These are phyloP conservation scores for Ogataea chonburiensis DNA, from an alignment of 805 yeast species.

Conservation along the genomic window DNA sequence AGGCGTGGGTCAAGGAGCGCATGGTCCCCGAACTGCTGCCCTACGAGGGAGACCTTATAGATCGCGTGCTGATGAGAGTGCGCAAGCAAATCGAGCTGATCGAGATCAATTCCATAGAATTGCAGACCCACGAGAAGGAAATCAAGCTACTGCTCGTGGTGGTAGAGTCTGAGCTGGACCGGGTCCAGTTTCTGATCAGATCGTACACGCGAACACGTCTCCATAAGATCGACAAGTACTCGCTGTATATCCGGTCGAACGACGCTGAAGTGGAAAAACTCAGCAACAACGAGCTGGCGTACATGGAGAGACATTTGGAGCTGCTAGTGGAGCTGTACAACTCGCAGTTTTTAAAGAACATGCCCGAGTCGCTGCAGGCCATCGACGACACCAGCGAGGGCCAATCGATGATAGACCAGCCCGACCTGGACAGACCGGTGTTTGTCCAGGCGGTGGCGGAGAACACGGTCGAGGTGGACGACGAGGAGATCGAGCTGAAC, in stretches of 20 bases:
- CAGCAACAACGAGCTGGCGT: constrained; percentile 59
- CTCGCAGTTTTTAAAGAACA: constrained; percentile 57
- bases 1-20: constrained; percentile 81
- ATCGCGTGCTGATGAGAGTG: constrained; percentile 55
- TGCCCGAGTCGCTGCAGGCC: constrained; percentile 69
- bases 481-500: constrained; percentile 55
- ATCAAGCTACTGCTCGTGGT: constrained; percentile 78
- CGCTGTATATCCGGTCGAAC: constrained; percentile 54
- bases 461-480: constrained; percentile 42
- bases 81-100: constrained; percentile 72
- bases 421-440: constrained; percentile 75
- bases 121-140: constrained; percentile 61
- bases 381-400: constrained; percentile 74
- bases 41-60: constrained; percentile 61
- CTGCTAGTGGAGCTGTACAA: constrained; percentile 65
- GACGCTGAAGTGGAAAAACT: constrained; percentile 41
- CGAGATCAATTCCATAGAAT: constrained; percentile 74
- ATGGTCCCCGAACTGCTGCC: constrained; percentile 84
- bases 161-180: constrained; percentile 87
- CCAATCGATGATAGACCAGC: constrained; percentile 73
- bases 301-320: constrained; percentile 67
- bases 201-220: constrained; percentile 78
- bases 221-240: constrained; percentile 67
- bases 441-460: constrained; percentile 57
- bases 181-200: constrained; percentile 79